phyloP scores from a whole-genome alignment of 768 basidiomycete genomes.

The Tricholoma flavovirens region DNA sequence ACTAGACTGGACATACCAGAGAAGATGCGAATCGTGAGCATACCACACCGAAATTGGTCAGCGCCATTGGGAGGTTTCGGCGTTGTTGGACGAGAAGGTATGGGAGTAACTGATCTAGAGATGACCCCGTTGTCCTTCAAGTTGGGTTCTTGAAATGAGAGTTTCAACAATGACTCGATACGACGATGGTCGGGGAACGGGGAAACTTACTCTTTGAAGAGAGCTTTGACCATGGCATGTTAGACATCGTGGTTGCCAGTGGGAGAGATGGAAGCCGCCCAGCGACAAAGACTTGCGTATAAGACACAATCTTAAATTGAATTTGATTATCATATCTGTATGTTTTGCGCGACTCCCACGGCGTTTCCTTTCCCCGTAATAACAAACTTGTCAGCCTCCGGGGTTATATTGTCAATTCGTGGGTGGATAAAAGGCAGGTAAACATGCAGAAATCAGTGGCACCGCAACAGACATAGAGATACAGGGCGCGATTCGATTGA shows the following conservation, averaged over 20 bases:
- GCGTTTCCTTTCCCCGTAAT: background rate
- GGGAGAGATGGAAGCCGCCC: background rate
- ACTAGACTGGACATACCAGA: slow-evolving; percentile 52
- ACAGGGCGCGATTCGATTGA: background rate
- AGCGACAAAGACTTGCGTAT: slow-evolving; percentile 12
- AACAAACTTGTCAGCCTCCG: too few relatives aligned
- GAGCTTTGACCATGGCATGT: slow-evolving; percentile 39
- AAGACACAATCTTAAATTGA: background rate
- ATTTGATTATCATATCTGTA: background rate
- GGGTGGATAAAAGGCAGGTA: too few relatives aligned
- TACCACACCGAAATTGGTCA: slow-evolving; percentile 77
- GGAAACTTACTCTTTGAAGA: slow-evolving; percentile 35
- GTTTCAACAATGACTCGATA: background rate
- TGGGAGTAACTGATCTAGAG: slow-evolving; percentile 76
- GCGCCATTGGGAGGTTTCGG: slow-evolving; percentile 52
- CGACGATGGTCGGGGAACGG: background rate
- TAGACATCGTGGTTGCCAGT: slow-evolving; percentile 38
- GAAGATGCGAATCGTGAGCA: slow-evolving; percentile 95
- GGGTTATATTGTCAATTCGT: too few relatives aligned
- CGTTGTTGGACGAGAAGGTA: slow-evolving; percentile 76
- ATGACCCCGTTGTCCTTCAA: slow-evolving; percentile 68
- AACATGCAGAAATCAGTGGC: too few relatives aligned
- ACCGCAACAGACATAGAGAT: too few relatives aligned
- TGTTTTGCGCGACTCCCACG: too few relatives aligned
- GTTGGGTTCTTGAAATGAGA: slow-evolving; percentile 47